Evolutionary conservation across 305 asterid species (phyloP).

Genomic region (Fraxinus velutina): DNA sequence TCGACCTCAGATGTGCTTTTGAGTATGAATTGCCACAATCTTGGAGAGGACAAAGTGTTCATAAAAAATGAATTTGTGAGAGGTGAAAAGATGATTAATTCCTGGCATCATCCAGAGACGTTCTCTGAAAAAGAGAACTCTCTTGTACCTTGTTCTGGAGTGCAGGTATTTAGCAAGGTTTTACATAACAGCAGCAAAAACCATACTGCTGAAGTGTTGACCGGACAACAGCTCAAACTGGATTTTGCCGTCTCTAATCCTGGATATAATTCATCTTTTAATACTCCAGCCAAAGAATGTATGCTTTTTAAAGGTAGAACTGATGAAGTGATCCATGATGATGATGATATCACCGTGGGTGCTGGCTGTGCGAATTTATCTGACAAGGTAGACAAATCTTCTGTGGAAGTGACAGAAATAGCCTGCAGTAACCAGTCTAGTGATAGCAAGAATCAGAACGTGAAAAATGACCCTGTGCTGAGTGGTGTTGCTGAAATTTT

Average conservation of each 20-base stretch:
- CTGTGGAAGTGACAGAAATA: conserved; percentile 31
- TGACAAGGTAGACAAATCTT: conserved; percentile 28
- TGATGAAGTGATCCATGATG: conserved; percentile 26
- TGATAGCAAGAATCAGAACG: conserved; percentile 37
- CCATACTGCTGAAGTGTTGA: conserved; percentile 33
- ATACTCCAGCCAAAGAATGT: conserved; percentile 34
- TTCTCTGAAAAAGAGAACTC: conserved; percentile 34
- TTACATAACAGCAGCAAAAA: conserved; percentile 25
- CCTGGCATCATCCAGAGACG: conserved; percentile 31
- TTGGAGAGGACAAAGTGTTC: conserved; percentile 29
- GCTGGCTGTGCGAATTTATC: conserved; percentile 29
- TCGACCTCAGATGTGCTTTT: conserved; percentile 31
- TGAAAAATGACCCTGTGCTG: conserved; percentile 58
- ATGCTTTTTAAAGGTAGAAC: conserved; percentile 28
- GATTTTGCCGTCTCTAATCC: conserved; percentile 19
- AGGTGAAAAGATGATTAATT: conserved; percentile 31
- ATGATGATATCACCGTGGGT: conserved; percentile 20
- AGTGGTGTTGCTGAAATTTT: conserved; percentile 81
- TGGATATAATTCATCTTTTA: conserved; percentile 32
- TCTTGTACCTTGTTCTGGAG: conserved; percentile 43
- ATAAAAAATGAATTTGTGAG: conserved; percentile 10
- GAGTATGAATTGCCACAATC: conserved; percentile 25
- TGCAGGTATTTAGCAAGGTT: conserved; percentile 32
- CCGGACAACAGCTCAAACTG: conserved; percentile 34
- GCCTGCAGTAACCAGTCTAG: conserved; percentile 36